A percentile compares a stretch with the other conserved stretches of the same genome.
Evolutionary conservation across 2,329 filamentous ascomycete species (phyloP).

Genomic region (Scedosporium aurantiacum): DNA sequence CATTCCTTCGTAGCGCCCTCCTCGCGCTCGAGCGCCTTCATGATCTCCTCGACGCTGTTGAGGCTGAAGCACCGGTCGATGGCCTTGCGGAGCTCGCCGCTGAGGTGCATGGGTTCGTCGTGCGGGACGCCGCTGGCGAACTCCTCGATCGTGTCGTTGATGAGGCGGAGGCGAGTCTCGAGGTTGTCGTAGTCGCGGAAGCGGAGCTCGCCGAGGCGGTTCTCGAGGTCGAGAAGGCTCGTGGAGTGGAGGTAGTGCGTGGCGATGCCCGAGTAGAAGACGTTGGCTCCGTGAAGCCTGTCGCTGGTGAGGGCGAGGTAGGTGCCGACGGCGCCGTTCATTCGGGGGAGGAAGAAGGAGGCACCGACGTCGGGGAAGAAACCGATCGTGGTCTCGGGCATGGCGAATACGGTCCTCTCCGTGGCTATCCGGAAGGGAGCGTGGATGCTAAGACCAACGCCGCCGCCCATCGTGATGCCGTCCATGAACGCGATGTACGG

Average conservation of each 20-base stretch:
- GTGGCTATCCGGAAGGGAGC: slow-evolving; percentile 95
- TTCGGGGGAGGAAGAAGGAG: slow-evolving; percentile 85
- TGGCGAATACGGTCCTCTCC: slow-evolving; percentile 89
- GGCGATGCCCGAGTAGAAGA: slow-evolving; percentile 82
- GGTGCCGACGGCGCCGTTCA: slow-evolving; percentile 78
- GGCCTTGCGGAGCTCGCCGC: slow-evolving; percentile 60
- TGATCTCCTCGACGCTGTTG: slow-evolving; percentile 57
- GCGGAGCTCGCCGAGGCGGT: slow-evolving; percentile 75
- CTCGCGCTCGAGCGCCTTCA: slow-evolving; percentile 52
- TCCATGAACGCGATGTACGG: slow-evolving; percentile 95
- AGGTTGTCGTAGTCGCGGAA: slow-evolving; percentile 69
- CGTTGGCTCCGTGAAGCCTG: slow-evolving; percentile 68
- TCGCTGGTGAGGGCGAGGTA: slow-evolving; percentile 91
- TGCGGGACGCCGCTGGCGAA: slow-evolving; percentile 78
- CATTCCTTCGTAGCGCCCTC: slow-evolving; percentile 45
- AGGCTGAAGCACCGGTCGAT: slow-evolving; percentile 77
- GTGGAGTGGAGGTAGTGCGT: slow-evolving; percentile 96
- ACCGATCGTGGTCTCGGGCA: slow-evolving; percentile 97
- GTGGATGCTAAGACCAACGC: slow-evolving; percentile 87
- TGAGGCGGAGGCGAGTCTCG: slow-evolving; percentile 52
- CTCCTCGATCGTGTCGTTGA: slow-evolving; percentile 86
- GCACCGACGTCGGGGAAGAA: slow-evolving; percentile 98
- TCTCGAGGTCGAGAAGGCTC: slow-evolving; percentile 67
- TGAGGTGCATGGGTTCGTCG: slow-evolving; percentile 55
- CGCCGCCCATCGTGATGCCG: slow-evolving; percentile 96